These are phyloP conservation scores for Diaporthe aspalathi DNA, from an alignment of 2,329 filamentous ascomycete genomes.

Conservation along the genomic window DNA sequence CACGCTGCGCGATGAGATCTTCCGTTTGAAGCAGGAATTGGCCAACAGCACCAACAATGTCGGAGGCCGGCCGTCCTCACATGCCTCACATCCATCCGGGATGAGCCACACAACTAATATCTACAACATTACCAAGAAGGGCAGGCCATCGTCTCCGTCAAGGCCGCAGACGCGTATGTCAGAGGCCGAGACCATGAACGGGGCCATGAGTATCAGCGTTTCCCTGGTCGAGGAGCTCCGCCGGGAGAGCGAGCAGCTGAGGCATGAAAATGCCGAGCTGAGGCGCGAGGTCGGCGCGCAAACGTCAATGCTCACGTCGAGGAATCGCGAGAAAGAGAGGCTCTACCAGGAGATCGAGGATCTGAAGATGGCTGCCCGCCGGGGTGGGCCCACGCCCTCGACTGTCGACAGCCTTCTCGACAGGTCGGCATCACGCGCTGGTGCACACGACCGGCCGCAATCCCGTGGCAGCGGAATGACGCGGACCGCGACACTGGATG, in stretches of 20 bases:
- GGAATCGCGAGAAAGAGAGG: constrained; percentile 93
- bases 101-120: constrained; percentile 73
- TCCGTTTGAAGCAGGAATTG: constrained; percentile 74
- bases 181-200: constrained; percentile 62
- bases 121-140: constrained; percentile 72
- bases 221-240: constrained; percentile 82
- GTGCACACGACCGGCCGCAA: constrained; percentile 74
- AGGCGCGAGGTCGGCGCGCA: constrained; percentile 94
- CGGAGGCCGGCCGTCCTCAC: constrained; percentile 38
- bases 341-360: constrained; percentile 98
- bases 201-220: constrained; percentile 62
- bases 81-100: constrained; percentile 41
- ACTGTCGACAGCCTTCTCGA: constrained; percentile 93
- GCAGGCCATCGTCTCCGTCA: constrained; percentile 58
- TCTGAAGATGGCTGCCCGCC: constrained; percentile 86
- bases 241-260: constrained; percentile 77
- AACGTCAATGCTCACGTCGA: constrained; percentile 95
- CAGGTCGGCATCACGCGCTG: constrained; percentile 88
- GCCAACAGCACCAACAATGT: constrained; percentile 45
- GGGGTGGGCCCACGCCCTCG: constrained; percentile 70
- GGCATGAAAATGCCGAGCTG: constrained; percentile 92
- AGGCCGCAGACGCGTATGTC: constrained; percentile 63
- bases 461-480: constrained; percentile 80
- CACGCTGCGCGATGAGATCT: constrained; percentile 84
- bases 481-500: constrained; percentile 66